A percentile compares a stretch with the other conserved stretches of the same genome.
These are phyloP conservation scores for Selaginella moellendorffii DNA, from an alignment of 75 land plant genomes.

Conservation along the genomic window DNA sequence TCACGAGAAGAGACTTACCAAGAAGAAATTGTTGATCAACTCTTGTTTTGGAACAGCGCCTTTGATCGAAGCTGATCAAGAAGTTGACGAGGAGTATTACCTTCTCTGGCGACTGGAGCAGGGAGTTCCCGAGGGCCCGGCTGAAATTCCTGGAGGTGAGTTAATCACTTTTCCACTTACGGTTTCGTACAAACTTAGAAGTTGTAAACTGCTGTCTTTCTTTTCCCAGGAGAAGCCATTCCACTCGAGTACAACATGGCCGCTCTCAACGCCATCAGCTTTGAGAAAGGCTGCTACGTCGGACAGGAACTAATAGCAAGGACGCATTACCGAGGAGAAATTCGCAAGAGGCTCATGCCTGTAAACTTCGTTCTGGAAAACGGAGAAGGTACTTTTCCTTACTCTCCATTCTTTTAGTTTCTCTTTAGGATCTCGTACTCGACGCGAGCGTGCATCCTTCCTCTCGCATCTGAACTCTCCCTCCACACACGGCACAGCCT, in stretches of 20 bases:
- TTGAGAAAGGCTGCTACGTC: conserved; percentile 86
- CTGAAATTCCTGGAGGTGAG: conserved; percentile 87
- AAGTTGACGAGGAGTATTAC: conserved; percentile 60
- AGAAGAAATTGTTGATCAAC: not conserved
- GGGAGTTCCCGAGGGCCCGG: conserved; percentile 90
- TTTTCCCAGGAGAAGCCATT: conserved; percentile 62
- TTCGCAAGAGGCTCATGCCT: conserved; percentile 79
- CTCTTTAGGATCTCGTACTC: no score
- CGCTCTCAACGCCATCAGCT: conserved; percentile 77
- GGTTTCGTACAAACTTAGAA: no score
- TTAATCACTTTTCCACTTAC: not conserved
- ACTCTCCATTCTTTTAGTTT: no score
- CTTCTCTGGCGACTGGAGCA: conserved; percentile 69
- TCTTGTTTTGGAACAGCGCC: conserved; percentile 46
- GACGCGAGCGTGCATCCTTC: no score
- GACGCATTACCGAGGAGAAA: conserved; percentile 90
- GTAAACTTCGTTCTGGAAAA: conserved; percentile 39
- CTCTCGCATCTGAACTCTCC: no score
- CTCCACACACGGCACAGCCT: no score
- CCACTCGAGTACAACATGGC: conserved; percentile 88
- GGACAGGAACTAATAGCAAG: conserved; percentile 89
- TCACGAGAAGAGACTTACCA: no score
- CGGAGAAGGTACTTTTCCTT: conserved; percentile 87
- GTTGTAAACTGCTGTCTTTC: no score
- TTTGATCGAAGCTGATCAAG: conserved; percentile 72